Percentiles rank a stretch among this genome's conserved stretches.
Conservation (phyloP, 345 rosid genomes). For the Erucastrum elatum region DNA sequence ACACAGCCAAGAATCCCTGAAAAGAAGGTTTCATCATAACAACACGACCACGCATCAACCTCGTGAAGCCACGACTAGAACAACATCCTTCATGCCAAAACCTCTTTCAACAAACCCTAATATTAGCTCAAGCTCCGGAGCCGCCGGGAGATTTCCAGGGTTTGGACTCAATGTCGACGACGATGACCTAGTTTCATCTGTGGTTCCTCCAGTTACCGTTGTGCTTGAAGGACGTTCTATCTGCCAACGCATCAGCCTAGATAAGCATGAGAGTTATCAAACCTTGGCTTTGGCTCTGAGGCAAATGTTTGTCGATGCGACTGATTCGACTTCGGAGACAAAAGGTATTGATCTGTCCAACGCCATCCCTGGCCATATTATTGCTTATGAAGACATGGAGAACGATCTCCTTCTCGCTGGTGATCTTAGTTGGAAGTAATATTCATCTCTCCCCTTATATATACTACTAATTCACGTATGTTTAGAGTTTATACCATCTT, state of each 20-base stretch:
- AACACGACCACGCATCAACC: slow-evolving; percentile 18
- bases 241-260: slow-evolving; percentile 80
- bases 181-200: slow-evolving; percentile 60
- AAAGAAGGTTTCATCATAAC: slow-evolving; percentile 53
- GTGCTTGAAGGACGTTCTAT: slow-evolving; percentile 89
- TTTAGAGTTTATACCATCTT: not conserved
- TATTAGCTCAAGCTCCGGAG: slow-evolving; percentile 23
- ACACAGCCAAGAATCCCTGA: slow-evolving; percentile 54
- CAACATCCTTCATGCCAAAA: slow-evolving; percentile 38
- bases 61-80: not conserved
- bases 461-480: not conserved
- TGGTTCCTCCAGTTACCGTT: slow-evolving; percentile 80
- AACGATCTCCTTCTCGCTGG: slow-evolving; percentile 95
- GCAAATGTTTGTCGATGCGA: slow-evolving; percentile 73
- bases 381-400: slow-evolving; percentile 92
- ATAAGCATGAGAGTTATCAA: slow-evolving; percentile 75
- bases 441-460: not conserved
- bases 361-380: slow-evolving; percentile 77
- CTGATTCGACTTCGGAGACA: slow-evolving; percentile 10
- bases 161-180: slow-evolving; percentile 57
- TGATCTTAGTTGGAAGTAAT: slow-evolving; percentile 89
- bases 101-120: slow-evolving; percentile 31
- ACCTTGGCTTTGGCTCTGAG: slow-evolving; percentile 79
- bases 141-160: slow-evolving; percentile 31
- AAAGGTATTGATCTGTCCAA: slow-evolving; percentile 65